These are phyloP conservation scores for Ensete ventricosum DNA, from an alignment of 176 grass and related monocot genomes.

Conservation along the genomic window DNA sequence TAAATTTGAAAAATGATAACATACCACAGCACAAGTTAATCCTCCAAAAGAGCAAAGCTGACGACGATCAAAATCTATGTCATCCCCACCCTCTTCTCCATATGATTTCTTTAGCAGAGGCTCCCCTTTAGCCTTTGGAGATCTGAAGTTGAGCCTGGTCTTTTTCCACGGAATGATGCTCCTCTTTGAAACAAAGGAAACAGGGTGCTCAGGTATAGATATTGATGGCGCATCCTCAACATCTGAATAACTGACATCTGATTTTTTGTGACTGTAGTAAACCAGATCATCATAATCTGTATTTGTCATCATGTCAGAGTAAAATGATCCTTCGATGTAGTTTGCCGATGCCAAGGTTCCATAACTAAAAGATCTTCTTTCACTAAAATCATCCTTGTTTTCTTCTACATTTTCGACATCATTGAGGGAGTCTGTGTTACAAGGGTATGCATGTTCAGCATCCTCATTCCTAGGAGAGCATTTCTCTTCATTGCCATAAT, in stretches of 20 bases:
- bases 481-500: background rate
- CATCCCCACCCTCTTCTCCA: slow-evolving; percentile 92
- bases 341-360: slow-evolving; percentile 69
- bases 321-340: slow-evolving; percentile 40
- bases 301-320: slow-evolving; percentile 47
- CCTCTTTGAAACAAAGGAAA: slow-evolving; percentile 28
- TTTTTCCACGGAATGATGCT: slow-evolving; percentile 91
- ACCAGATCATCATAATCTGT: slow-evolving; percentile 67
- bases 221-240: slow-evolving; percentile 30
- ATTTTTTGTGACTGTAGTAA: slow-evolving; percentile 63
- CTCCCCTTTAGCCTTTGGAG: slow-evolving; percentile 72
- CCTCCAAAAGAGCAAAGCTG: slow-evolving; percentile 57
- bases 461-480: slow-evolving; percentile 22
- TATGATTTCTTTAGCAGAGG: slow-evolving; percentile 82
- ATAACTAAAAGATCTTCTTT: slow-evolving; percentile 82
- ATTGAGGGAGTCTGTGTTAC: slow-evolving; percentile 68
- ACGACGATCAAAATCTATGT: slow-evolving; percentile 85
- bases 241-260: slow-evolving; percentile 50
- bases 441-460: slow-evolving; percentile 34
- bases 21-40: slow-evolving; percentile 43
- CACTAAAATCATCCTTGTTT: slow-evolving; percentile 19
- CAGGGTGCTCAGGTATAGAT: slow-evolving; percentile 30
- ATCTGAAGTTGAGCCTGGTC: slow-evolving; percentile 41
- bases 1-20: slow-evolving; percentile 6
- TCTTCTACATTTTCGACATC: slow-evolving; percentile 33